Base-by-base conservation (phyloP, 345 rosid genomes). In the Lumnitzera racemosa region DNA sequence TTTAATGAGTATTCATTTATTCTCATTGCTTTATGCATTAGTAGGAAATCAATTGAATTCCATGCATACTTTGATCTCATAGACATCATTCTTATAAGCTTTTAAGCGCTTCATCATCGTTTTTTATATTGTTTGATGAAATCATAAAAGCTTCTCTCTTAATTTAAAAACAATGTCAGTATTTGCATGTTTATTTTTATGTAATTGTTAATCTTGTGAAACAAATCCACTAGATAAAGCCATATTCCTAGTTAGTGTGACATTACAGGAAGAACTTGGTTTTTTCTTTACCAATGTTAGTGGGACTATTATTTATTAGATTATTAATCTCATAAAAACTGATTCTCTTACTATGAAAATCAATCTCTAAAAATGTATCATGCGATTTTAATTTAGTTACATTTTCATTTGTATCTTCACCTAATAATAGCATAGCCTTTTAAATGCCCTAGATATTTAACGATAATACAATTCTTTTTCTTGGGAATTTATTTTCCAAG, bases 371-470 rank as follows among this genome's bases (percentile, higher is more conserved):
- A 47, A 62, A 52, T 43, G 29, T 47, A 16, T 23, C 24, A 25
- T 63, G 6, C 23, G 47, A 49, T 49, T 49, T 3, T 13, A 49
- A 12, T 49, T 49, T 3, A 49, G 51, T 49, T 13, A 49, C 17
- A 63, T 5, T 53, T 24, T 49, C 51, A 53, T 29, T 23, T 11
- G 14, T 13, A 12, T 36, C 16, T 17, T 52, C 58, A 3, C 36
- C 43, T 12, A 43, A 29, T 36, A 62, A 62, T 29, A 62, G 20
- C 58, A 52, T 53, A 53, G 1, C 58, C 36, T 25, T 62, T 53
- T 2, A 36, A 62, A 6, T 41, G 50, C 52, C 52, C 31, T 8
- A 17, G 43, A n/a, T 62, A 62, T 10, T 43, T 25, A 4, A 50
- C 12, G 15, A 61, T 49, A 24, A 25, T 25, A 49, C 64, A 61